Percentiles rank a stretch among this genome's conserved stretches.
These are phyloP conservation scores for Turritis glabra DNA, from an alignment of 345 rosid genomes.

Conservation along the genomic window DNA sequence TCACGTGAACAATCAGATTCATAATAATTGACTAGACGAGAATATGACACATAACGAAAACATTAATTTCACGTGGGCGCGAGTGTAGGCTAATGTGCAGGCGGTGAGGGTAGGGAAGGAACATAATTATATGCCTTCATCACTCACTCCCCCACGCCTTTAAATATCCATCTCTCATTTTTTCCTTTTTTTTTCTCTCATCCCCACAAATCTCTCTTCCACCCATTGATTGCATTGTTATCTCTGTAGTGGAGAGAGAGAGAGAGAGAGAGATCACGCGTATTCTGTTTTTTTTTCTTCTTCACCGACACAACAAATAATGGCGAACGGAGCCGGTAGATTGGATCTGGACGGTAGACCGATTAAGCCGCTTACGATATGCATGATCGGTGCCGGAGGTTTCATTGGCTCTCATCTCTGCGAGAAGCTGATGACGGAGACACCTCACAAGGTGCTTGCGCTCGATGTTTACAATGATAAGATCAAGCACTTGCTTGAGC, in stretches of 20 bases:
- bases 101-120: not conserved
- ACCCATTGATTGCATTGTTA: conserved; percentile 21
- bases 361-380: conserved; percentile 78
- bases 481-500: conserved; percentile 94
- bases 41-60: conserved; percentile 9
- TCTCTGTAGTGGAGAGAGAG: conserved; percentile 15
- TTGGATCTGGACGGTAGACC: conserved; percentile 90
- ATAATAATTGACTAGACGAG: conserved; percentile 11
- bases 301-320: conserved; percentile 28
- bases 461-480: conserved; percentile 95
- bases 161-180: conserved; percentile 31
- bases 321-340: conserved; percentile 50
- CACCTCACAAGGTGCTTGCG: conserved; percentile 83
- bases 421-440: conserved; percentile 80
- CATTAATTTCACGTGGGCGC: conserved; percentile 18
- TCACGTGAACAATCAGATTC: conserved; percentile 20
- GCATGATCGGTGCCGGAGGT: conserved; percentile 99
- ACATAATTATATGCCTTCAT: not conserved
- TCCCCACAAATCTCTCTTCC: conserved; percentile 9
- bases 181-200: not conserved
- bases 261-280: conserved; percentile 34
- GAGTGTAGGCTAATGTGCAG: not conserved
- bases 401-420: conserved; percentile 98
- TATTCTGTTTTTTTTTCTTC: not conserved
- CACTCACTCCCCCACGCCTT: not conserved